These are phyloP conservation scores for Phytopythium ostracodes DNA, from an alignment of 352 stramenopile species.

Conservation along the genomic window DNA sequence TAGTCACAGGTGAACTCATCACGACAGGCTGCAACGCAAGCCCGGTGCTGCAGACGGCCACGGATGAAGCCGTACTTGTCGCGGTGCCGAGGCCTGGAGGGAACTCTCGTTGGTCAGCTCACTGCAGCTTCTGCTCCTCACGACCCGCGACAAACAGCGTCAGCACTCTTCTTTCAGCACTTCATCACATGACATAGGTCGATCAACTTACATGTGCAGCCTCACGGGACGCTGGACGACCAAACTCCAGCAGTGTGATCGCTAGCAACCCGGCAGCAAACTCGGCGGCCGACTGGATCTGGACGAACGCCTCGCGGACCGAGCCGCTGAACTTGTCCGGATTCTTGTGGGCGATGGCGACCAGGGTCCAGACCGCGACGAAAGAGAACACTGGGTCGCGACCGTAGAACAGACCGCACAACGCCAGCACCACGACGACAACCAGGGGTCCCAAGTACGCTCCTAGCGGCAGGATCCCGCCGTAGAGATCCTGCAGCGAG, in stretches of 20 bases:
- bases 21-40: no score
- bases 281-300: conserved; percentile 36
- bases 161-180: background rate
- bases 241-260: conserved; percentile 24
- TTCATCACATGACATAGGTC: background rate
- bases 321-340: conserved; percentile 14
- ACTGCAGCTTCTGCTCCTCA: background rate
- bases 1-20: no score
- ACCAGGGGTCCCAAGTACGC: conserved; percentile 45
- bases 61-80: no score
- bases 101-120: background rate
- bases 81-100: no score
- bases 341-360: conserved; percentile 45
- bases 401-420: conserved; percentile 43
- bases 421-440: conserved; percentile 32
- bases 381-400: conserved; percentile 51
- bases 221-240: conserved; percentile 20
- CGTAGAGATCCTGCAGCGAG: conserved; percentile 31
- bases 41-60: no score
- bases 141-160: background rate
- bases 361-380: conserved; percentile 43
- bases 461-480: conserved; percentile 32
- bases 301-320: conserved; percentile 23
- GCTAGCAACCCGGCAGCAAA: conserved; percentile 31
- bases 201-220: conserved; percentile 21